phyloP scores from a whole-genome alignment of 2,329 filamentous ascomycete genomes.

The Cladosporium sp. region DNA sequence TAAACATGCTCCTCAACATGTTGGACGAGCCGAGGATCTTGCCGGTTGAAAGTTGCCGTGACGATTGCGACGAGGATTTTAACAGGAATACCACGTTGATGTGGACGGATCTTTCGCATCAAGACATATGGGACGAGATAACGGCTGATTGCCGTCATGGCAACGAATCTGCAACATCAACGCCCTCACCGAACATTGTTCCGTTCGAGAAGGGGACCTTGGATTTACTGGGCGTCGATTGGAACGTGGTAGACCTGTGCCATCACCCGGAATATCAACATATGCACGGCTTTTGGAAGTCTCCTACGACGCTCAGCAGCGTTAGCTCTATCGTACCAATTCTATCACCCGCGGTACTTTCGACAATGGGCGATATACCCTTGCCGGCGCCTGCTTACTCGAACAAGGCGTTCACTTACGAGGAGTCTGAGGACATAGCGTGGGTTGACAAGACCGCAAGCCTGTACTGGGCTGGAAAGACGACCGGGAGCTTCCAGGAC shows the following conservation, averaged over 20 bases:
- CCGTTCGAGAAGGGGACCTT: too few species aligned
- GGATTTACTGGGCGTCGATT: too few species aligned
- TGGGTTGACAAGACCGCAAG: slow-evolving; percentile 54
- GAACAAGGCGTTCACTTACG: slow-evolving; percentile 47
- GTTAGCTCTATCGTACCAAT: slow-evolving; percentile 48
- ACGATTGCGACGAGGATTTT: too few species aligned
- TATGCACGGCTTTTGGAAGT: slow-evolving; percentile 49
- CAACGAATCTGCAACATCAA: too few species aligned
- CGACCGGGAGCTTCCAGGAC: slow-evolving; percentile 49
- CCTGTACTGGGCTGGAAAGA: slow-evolving; percentile 60
- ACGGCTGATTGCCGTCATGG: neutral
- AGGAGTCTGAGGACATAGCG: slow-evolving; percentile 41
- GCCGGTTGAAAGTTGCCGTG: neutral
- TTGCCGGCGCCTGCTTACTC: slow-evolving; percentile 52
- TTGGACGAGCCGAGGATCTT: slow-evolving; percentile 52
- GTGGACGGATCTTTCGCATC: neutral
- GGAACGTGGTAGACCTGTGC: slow-evolving; percentile 42
- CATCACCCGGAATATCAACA: slow-evolving; percentile 45
- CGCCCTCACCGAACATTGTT: too few species aligned
- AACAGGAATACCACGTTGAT: too few species aligned
- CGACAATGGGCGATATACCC: slow-evolving; percentile 52
- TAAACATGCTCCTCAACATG: slow-evolving; percentile 49
- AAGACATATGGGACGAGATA: neutral
- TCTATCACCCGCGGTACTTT: slow-evolving; percentile 47
- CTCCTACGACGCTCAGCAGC: slow-evolving; percentile 45